Percentiles rank a stretch among this genome's conserved stretches.
phyloP scores from a whole-genome alignment of 352 stramenopile species.

The Phytophthora chlamydospora region DNA sequence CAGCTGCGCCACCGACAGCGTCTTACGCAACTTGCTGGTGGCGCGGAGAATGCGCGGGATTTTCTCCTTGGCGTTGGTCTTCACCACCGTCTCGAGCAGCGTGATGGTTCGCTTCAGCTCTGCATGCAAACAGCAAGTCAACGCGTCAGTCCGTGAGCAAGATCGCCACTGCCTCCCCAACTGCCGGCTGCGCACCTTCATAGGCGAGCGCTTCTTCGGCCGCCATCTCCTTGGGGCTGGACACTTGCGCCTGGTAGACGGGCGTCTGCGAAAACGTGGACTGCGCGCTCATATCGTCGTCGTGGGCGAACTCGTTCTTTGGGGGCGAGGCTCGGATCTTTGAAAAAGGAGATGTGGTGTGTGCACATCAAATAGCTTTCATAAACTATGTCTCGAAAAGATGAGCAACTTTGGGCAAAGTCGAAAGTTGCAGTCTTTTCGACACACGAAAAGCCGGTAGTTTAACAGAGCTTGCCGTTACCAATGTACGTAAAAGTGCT shows the following conservation, averaged over 20 bases:
- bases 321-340: no score
- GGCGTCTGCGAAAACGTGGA: constrained; percentile 83
- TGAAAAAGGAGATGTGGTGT: no score
- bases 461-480: no score
- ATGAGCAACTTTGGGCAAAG: no score
- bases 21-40: constrained; percentile 84
- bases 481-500: no score
- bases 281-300: constrained; percentile 58
- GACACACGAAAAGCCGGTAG: no score
- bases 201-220: constrained; percentile 69
- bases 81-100: constrained; percentile 78
- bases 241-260: constrained; percentile 48
- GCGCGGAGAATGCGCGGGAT: constrained; percentile 79
- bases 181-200: constrained; percentile 45
- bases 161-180: constrained; percentile 9
- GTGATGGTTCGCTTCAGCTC: constrained; percentile 79
- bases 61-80: constrained; percentile 88
- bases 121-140: constrained; percentile 34
- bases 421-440: no score
- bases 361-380: no score
- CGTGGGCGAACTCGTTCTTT: no score
- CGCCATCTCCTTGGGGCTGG: constrained; percentile 54
- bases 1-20: constrained; percentile 67
- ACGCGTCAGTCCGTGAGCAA: background rate
- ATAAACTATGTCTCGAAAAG: no score